A percentile compares a stretch with the other conserved stretches of the same genome.
Conservation (phyloP, 305 asterid genomes). For the Fraxinus sp. region DNA sequence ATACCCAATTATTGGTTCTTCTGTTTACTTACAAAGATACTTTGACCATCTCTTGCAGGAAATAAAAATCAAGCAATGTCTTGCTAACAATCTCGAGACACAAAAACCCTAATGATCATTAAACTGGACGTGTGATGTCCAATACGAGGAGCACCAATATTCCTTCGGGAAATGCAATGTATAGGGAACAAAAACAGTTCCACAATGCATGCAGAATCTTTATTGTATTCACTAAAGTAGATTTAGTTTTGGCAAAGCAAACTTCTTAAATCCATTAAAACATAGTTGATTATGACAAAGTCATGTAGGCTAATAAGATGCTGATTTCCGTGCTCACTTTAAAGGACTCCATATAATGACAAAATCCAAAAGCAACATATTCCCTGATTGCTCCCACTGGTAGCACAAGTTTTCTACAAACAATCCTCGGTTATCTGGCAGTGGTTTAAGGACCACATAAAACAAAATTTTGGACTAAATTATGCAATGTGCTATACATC, state of each 20-base stretch:
- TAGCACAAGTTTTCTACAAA: not conserved
- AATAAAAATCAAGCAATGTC: not conserved
- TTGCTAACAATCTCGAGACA: not conserved
- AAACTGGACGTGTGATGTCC: not conserved
- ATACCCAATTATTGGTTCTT: not conserved
- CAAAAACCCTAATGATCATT: not conserved
- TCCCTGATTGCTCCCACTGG: not conserved
- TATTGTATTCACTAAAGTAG: not conserved
- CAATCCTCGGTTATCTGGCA: slow-evolving; percentile 15
- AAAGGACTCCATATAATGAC: not conserved
- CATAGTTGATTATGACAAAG: not conserved
- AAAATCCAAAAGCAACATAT: not conserved
- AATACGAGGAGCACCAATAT: not conserved
- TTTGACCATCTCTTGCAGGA: not conserved
- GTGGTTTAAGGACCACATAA: slow-evolving; percentile 14
- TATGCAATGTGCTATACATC: not conserved
- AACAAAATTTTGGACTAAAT: slow-evolving; percentile 3
- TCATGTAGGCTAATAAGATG: not conserved
- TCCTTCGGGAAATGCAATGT: not conserved
- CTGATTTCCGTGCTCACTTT: not conserved
- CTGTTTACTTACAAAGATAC: not conserved
- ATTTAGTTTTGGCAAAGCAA: not conserved
- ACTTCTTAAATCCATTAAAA: not conserved
- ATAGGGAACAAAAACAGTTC: slow-evolving; percentile 1
- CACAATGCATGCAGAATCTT: not conserved